Evolutionary conservation across 2,329 filamentous ascomycete genomes (phyloP), one percentile per base, ranked within the genome.

Genomic region (Thermothelomyces thermophilus): DNA sequence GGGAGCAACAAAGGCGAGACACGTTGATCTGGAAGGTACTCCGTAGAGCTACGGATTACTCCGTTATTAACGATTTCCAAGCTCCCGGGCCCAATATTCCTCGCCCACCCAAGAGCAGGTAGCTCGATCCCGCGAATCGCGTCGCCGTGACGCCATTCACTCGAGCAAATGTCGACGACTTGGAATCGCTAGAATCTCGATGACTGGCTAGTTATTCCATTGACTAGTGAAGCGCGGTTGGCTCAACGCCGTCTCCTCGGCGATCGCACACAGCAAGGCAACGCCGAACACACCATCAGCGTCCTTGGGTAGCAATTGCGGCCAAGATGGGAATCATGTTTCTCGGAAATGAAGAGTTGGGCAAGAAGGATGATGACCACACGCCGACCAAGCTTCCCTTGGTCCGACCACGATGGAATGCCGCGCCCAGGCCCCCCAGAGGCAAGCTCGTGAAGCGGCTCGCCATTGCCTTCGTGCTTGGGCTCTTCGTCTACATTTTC

Each of bases 351-450:
- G 76, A 79, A 58, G 76, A 79, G 58, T 67, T 79, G 63, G 74
- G 73, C 45, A 82, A 82, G 66, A 82, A 80, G 65, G 72, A 81
- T 62, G 79, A 82, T 62, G 78, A 82, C 62, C 70, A 73, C 60
- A 64, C 63, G n/a, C 56, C 56, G 35, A 52, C 60, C 56, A 65
- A 58, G 59, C 61, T 57, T 48, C 63, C 56, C 33, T 52, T 60
- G 51, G 63, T 55, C 8, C 55, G 60, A 62, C 57, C 54, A 52
- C 41, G 65, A 53, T 77, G 74, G 73, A 66, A 69, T 50, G 61
- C 66, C 17, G 60, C 46, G 9, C 28, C 71, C 7, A 69, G 71
- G 17, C 64, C 67, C 11, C 72, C 73, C 13, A 70, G 70, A 7
- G 75, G 82, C 50, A 73, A 82, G 56, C 70, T 68, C 8, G 55